phyloP scores from a whole-genome alignment of 352 stramenopile genomes.

The Globisporangium recalcitrans region DNA sequence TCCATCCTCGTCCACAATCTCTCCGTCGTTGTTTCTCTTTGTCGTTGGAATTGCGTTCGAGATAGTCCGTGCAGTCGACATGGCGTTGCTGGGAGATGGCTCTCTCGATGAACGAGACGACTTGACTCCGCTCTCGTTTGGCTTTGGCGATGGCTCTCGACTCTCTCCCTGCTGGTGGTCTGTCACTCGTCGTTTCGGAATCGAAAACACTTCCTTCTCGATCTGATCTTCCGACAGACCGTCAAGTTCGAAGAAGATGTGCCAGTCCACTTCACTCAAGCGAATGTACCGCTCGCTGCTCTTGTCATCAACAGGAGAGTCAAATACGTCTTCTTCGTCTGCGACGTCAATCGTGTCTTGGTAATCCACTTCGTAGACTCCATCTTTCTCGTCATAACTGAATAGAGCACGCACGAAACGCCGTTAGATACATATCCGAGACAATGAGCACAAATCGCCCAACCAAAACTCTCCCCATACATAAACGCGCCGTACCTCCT shows the following conservation, averaged over 20 bases:
- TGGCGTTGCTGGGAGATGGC: conserved; percentile 5
- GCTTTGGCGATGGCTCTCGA: conserved; percentile 33
- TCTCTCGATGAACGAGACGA: conserved; percentile 2
- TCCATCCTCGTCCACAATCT: conserved; percentile 40
- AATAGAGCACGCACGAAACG: neutral
- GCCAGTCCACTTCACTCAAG: conserved; percentile 42
- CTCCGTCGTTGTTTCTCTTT: conserved; percentile 21
- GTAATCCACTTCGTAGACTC: conserved; percentile 57
- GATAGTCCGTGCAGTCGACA: neutral
- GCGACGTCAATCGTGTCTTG: conserved; percentile 34
- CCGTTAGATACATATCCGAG: neutral
- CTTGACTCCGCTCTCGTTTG: conserved; percentile 9
- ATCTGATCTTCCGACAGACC: conserved; percentile 52
- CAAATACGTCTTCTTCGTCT: conserved; percentile 25
- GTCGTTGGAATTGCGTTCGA: neutral
- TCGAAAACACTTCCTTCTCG: conserved; percentile 64
- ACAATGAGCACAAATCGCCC: neutral
- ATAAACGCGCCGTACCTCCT: conserved; percentile 25
- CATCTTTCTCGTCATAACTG: conserved; percentile 30
- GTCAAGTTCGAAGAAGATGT: conserved; percentile 60
- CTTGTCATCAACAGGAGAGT: conserved; percentile 13
- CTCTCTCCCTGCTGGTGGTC: conserved; percentile 21
- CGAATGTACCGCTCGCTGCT: conserved; percentile 23
- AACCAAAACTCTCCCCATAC: neutral
- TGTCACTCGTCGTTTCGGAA: conserved; percentile 55